Evolutionary conservation across 2,329 filamentous ascomycete genomes (phyloP).

Genomic region (Dichotomopilus funicola): DNA sequence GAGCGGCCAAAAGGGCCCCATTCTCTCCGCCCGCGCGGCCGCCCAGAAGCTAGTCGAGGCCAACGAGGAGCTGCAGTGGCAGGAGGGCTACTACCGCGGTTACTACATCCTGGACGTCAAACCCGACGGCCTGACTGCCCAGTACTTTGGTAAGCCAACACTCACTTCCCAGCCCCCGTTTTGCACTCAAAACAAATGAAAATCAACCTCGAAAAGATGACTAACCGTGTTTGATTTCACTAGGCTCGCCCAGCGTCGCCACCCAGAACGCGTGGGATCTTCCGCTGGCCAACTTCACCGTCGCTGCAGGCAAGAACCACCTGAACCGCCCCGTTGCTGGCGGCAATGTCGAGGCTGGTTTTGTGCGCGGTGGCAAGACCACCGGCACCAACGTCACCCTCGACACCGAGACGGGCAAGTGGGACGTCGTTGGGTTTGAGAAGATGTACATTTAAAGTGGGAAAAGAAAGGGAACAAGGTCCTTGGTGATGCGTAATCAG

Average conservation of each 20-base stretch:
- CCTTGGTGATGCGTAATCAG: background rate
- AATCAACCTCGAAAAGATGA: background rate
- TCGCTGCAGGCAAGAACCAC: constrained; percentile 54
- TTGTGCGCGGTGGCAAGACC: constrained; percentile 42
- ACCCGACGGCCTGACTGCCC: constrained; percentile 49
- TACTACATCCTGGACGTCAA: constrained; percentile 60
- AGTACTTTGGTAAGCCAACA: constrained; percentile 48
- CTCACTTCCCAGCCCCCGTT: background rate
- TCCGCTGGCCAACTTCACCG: constrained; percentile 64
- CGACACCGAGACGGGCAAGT: constrained; percentile 15
- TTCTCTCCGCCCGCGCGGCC: constrained; percentile 50
- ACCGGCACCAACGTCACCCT: constrained; percentile 47
- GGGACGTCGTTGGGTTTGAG: constrained; percentile 13
- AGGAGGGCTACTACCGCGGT: constrained; percentile 65
- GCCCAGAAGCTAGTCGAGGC: constrained; percentile 37
- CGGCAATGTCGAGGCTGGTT: constrained; percentile 46
- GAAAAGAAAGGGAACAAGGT: background rate
- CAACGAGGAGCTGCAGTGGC: constrained; percentile 64
- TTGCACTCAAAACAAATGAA: too few relatives aligned
- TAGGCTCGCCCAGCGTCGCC: constrained; percentile 48
- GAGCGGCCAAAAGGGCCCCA: constrained; percentile 29
- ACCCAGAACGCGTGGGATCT: constrained; percentile 58
- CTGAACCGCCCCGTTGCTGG: constrained; percentile 39
- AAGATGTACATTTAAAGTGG: constrained; percentile 13
- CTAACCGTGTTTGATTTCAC: background rate